phyloP scores from a whole-genome alignment of 2,329 filamentous ascomycete genomes.

The Aspergillus calidoustus region DNA sequence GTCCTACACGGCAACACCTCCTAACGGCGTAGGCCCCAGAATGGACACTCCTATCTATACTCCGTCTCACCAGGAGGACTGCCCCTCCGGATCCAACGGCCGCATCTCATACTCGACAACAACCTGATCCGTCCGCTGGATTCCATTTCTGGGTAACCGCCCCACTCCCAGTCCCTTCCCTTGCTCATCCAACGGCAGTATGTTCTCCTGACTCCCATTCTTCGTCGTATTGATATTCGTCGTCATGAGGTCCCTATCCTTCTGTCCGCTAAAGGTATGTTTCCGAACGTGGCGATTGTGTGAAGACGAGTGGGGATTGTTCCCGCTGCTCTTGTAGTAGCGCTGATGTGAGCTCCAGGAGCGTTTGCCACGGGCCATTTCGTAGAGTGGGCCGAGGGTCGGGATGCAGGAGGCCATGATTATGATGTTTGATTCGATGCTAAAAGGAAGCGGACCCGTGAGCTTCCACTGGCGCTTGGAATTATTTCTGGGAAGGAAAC shows the following conservation, averaged over 20 bases:
- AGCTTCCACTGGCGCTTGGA: too few relatives aligned
- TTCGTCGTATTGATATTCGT: background rate
- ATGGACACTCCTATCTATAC: background rate
- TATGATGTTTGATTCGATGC: slow-evolving; percentile 39
- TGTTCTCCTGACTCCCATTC: slow-evolving; percentile 26
- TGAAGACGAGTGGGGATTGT: background rate
- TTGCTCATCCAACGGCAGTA: slow-evolving; percentile 13
- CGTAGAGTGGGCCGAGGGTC: slow-evolving; percentile 37
- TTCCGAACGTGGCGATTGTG: background rate
- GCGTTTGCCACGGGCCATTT: slow-evolving; percentile 28
- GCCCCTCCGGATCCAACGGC: background rate
- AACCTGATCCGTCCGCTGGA: slow-evolving; percentile 28
- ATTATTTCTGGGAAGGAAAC: too few relatives aligned
- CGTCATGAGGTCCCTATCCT: slow-evolving; percentile 7
- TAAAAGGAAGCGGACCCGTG: slow-evolving; percentile 1
- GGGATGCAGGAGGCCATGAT: slow-evolving; percentile 44
- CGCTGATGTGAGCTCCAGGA: slow-evolving; percentile 8
- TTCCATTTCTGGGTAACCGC: slow-evolving; percentile 15
- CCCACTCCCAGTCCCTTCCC: background rate
- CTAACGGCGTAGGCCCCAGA: too few relatives aligned
- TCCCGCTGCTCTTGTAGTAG: slow-evolving; percentile 23
- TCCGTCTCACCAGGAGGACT: background rate
- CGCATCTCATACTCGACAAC: slow-evolving; percentile 26
- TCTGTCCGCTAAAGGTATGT: background rate
- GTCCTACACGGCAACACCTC: too few relatives aligned